A percentile compares a stretch with the other conserved stretches of the same genome.
These are phyloP conservation scores for Vigna unguiculata DNA, from an alignment of 306 rosid genomes.

Conservation along the genomic window DNA sequence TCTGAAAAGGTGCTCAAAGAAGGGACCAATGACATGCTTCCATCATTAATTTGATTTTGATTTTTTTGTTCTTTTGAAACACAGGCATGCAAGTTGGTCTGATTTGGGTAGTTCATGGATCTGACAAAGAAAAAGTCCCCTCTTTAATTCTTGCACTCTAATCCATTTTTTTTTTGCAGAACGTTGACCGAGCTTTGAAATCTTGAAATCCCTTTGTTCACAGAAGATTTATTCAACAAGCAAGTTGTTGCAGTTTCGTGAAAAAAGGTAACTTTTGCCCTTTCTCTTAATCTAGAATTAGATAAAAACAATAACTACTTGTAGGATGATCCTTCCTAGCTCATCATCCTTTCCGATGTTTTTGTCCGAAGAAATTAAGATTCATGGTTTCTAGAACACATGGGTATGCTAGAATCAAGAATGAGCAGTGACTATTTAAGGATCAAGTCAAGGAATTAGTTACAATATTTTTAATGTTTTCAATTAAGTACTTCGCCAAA, in stretches of 20 bases:
- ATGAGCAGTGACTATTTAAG: not conserved
- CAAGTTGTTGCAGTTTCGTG: not conserved
- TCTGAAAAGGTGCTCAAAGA: not conserved
- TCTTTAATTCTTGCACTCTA: not conserved
- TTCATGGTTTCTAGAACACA: not conserved
- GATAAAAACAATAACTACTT: not conserved
- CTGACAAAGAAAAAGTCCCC: not conserved
- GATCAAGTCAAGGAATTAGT: not conserved
- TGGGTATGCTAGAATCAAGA: not conserved
- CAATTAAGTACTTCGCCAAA: not conserved
- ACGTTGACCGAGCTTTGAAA: not conserved
- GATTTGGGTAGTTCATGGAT: not conserved
- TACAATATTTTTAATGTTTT: not conserved
- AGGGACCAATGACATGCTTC: not conserved
- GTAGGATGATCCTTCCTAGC: not conserved
- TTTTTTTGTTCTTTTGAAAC: not conserved
- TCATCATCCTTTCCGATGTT: not conserved
- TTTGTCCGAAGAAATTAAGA: not conserved
- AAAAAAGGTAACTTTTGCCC: not conserved
- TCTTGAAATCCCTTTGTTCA: not conserved
- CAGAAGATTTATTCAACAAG: not conserved
- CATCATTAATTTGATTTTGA: not conserved
- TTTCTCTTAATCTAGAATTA: not conserved
- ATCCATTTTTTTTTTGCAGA: not conserved
- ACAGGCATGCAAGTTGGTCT: slow-evolving; percentile 8